phyloP scores from a whole-genome alignment of 2,329 filamentous ascomycete species.

The Neofusicoccum sp. region DNA sequence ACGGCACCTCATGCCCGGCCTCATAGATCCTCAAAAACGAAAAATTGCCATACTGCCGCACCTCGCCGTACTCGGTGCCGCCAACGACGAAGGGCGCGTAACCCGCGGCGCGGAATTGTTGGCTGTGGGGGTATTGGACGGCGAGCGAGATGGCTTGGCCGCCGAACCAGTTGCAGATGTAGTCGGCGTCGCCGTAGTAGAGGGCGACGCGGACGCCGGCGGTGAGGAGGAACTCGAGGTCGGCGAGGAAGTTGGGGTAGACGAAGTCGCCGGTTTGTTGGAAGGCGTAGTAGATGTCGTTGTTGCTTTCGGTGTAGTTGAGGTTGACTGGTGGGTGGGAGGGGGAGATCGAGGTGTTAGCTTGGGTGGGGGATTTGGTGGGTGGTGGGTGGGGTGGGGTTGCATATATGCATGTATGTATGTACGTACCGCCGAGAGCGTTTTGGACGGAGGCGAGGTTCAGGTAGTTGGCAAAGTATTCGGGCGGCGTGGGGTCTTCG shows the following conservation, averaged over 20 bases:
- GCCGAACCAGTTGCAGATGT: conserved; percentile 38
- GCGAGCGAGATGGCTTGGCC: conserved; percentile 31
- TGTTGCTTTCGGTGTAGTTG: conserved; percentile 56
- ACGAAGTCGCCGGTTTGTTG: conserved; percentile 55
- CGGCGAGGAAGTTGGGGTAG: conserved; percentile 55
- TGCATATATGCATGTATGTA: neutral
- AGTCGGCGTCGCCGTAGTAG: conserved; percentile 36
- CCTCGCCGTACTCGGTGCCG: conserved; percentile 41
- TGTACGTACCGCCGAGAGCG: conserved; percentile 51
- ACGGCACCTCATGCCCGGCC: conserved; percentile 42
- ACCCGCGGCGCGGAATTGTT: conserved; percentile 27
- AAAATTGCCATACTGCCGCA: conserved; percentile 40
- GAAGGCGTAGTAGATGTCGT: conserved; percentile 51
- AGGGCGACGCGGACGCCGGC: conserved; percentile 39
- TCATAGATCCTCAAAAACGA: conserved; percentile 41
- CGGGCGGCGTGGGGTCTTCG: conserved; percentile 61
- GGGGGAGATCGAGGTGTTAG: neutral
- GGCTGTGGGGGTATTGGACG: conserved; percentile 38
- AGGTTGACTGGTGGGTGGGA: conserved; percentile 46
- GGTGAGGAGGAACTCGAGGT: conserved; percentile 42
- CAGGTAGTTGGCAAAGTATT: conserved; percentile 63
- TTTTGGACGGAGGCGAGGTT: conserved; percentile 58
- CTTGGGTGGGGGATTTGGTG: too few relatives aligned
- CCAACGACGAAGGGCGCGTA: conserved; percentile 37
- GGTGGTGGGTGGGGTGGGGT: too few relatives aligned